These are phyloP conservation scores for Fusarium musae DNA, from an alignment of 2,329 filamentous ascomycete species.

Conservation along the genomic window DNA sequence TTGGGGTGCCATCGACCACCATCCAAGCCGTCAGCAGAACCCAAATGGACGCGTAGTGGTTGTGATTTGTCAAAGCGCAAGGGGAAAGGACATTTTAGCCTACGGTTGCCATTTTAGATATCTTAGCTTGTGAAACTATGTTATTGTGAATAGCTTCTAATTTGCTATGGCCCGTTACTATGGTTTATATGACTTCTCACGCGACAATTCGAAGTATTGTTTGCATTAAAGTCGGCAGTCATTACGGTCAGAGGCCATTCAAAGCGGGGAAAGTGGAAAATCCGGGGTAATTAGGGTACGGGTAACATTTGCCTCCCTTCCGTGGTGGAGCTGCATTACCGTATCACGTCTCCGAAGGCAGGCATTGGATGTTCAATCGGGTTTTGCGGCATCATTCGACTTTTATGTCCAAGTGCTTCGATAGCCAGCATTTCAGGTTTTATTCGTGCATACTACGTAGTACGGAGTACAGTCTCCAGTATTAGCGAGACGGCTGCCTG, in stretches of 20 bases:
- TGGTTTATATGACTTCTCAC: constrained; percentile 1
- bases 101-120: background rate
- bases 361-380: constrained; percentile 15
- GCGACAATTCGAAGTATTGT: constrained; percentile 15
- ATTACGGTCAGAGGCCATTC: constrained; percentile 8
- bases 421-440: background rate
- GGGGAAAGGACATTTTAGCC: constrained; percentile 18
- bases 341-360: constrained; percentile 1
- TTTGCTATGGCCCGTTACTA: background rate
- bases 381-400: constrained; percentile 32
- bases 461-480: background rate
- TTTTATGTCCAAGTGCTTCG: constrained; percentile 28
- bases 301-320: constrained; percentile 34
- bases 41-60: constrained; percentile 21
- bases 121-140: background rate
- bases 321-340: constrained; percentile 34
- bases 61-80: constrained; percentile 38
- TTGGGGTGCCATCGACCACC: constrained; percentile 15
- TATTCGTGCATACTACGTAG: background rate
- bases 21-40: constrained; percentile 32
- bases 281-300: constrained; percentile 45
- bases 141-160: background rate
- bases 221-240: constrained; percentile 35
- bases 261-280: constrained; percentile 41
- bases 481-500: background rate